Evolutionary conservation across 768 basidiomycete genomes (phyloP).

Genomic region (Cubamyces lactineus): DNA sequence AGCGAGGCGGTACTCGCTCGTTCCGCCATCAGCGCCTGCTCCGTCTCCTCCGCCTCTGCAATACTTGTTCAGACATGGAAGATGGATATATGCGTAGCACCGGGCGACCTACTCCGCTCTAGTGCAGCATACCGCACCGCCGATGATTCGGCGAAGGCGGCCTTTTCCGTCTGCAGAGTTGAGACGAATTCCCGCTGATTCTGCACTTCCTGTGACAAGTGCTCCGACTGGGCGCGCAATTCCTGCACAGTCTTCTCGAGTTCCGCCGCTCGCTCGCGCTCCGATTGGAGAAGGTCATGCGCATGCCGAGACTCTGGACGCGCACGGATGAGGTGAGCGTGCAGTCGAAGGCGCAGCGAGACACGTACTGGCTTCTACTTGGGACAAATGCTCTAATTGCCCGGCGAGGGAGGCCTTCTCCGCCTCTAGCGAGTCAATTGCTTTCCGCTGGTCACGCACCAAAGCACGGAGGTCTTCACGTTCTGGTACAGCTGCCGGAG

Average conservation of each 20-base stretch:
- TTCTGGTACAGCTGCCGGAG: constrained; percentile 23
- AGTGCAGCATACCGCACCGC: neutral
- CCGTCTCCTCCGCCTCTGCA: constrained; percentile 4
- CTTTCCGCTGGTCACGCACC: constrained; percentile 66
- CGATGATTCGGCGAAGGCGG: neutral
- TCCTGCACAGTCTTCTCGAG: constrained; percentile 38
- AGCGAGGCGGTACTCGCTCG: constrained; percentile 13
- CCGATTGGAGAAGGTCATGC: constrained; percentile 31
- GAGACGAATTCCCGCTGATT: constrained; percentile 18
- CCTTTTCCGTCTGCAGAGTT: constrained; percentile 15
- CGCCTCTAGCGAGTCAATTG: constrained; percentile 71
- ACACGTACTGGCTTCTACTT: constrained; percentile 62
- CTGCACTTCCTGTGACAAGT: constrained; percentile 15
- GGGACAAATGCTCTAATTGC: constrained; percentile 60
- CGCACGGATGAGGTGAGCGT: neutral
- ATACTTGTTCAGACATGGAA: neutral
- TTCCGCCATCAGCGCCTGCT: constrained; percentile 17
- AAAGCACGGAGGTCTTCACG: constrained; percentile 35
- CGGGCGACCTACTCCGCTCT: constrained; percentile 4
- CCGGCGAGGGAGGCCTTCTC: constrained; percentile 43
- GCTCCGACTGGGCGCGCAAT: constrained; percentile 15
- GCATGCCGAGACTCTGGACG: constrained; percentile 23
- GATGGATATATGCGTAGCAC: neutral
- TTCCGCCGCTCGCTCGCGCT: constrained; percentile 43
- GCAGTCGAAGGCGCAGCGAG: neutral